Evolutionary conservation across 306 rosid species (phyloP).

Genomic region (Casuarina equisetifolia): DNA sequence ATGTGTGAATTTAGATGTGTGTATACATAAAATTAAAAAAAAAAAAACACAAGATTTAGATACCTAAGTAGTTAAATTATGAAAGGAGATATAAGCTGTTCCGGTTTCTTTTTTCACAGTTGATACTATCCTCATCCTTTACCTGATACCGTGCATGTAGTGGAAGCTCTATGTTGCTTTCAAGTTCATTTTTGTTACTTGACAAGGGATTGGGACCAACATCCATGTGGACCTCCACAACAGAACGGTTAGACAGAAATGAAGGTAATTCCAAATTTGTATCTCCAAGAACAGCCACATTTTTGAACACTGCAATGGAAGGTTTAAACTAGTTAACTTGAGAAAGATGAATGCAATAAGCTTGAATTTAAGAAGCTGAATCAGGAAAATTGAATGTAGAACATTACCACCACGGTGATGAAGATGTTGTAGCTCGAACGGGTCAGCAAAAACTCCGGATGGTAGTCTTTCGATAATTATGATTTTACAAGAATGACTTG

Average conservation of each 20-base stretch:
- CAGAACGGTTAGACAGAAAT: conserved; percentile 73
- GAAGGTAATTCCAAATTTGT: conserved; percentile 85
- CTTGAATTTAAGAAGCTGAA: neutral
- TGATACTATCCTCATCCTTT: conserved; percentile 21
- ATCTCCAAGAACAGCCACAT: conserved; percentile 82
- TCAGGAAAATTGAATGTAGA: conserved; percentile 1
- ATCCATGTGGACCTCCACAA: conserved; percentile 72
- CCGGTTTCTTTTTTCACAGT: neutral
- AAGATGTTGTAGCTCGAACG: conserved; percentile 82
- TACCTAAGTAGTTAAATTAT: neutral
- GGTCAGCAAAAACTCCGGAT: conserved; percentile 78
- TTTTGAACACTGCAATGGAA: conserved; percentile 46
- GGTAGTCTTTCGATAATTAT: conserved; percentile 73
- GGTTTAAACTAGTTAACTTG: conserved; percentile 1
- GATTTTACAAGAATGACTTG: conserved; percentile 45
- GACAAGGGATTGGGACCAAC: conserved; percentile 37
- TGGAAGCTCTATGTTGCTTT: conserved; percentile 56
- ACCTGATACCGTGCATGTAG: conserved; percentile 87
- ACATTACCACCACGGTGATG: conserved; percentile 68
- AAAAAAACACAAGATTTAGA: too few species aligned
- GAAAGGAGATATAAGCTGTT: neutral
- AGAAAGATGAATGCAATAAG: conserved; percentile 21
- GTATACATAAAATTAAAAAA: too few species aligned
- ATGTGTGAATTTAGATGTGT: too few species aligned
- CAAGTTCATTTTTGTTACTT: conserved; percentile 23